Conservation (phyloP, 2,329 filamentous ascomycete species). For the Aureobasidium sp. region DNA sequence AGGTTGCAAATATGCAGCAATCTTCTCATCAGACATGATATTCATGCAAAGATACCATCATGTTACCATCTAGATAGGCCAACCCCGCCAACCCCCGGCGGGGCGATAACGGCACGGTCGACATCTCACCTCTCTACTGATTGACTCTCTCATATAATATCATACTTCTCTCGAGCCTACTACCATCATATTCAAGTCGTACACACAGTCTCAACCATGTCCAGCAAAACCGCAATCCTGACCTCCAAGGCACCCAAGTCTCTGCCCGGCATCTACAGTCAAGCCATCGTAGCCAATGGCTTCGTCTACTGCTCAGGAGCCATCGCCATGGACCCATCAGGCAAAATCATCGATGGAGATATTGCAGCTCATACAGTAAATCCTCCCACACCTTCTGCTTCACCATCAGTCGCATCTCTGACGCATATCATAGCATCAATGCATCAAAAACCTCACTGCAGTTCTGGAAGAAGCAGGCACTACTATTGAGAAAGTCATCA, state of each 20-base stretch:
- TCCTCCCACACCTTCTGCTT: not conserved
- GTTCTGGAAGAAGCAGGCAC: constrained; percentile 54
- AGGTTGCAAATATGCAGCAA: no score
- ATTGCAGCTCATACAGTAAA: constrained; percentile 47
- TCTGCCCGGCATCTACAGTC: constrained; percentile 21
- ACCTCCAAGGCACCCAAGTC: constrained; percentile 13
- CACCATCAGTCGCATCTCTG: no score
- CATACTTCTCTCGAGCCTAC: not conserved
- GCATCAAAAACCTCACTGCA: constrained; percentile 49
- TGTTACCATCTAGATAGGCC: constrained; percentile 5
- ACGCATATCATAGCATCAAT: no score
- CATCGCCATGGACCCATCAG: constrained; percentile 51
- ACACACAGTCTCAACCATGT: constrained; percentile 5
- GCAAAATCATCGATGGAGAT: constrained; percentile 47
- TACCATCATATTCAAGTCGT: not conserved
- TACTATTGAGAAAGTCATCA: constrained; percentile 52
- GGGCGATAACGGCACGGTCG: not conserved
- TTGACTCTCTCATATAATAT: no score
- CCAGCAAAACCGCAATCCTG: constrained; percentile 10
- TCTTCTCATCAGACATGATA: not conserved
- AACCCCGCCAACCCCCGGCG: not conserved
- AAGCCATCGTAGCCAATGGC: constrained; percentile 41
- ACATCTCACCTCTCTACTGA: not conserved
- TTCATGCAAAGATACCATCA: not conserved
- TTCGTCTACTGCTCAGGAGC: constrained; percentile 64